A percentile compares a stretch with the other conserved stretches of the same genome.
phyloP scores from a whole-genome alignment of 495 filamentous ascomycete species.

The Tetracladium marchalianum region DNA sequence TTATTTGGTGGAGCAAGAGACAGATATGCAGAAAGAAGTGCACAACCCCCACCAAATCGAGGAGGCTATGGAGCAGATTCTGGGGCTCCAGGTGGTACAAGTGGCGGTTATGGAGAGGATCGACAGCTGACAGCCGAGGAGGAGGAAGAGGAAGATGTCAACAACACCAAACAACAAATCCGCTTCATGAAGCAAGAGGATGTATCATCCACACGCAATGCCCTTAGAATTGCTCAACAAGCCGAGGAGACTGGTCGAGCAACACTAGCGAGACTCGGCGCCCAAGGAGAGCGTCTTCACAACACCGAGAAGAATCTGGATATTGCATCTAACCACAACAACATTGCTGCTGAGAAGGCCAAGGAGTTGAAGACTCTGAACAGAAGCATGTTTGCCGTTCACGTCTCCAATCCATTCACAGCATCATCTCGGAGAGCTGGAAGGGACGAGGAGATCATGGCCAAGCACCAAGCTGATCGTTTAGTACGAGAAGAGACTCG shows the following conservation, averaged over 20 bases:
- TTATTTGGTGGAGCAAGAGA: conserved; percentile 58
- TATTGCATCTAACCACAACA: conserved; percentile 54
- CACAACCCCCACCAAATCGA: conserved; percentile 17
- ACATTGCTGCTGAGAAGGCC: conserved; percentile 64
- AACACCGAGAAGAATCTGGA: conserved; percentile 71
- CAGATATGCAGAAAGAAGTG: conserved; percentile 33
- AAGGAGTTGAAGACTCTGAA: conserved; percentile 68
- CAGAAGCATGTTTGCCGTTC: conserved; percentile 73
- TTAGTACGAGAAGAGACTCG: conserved; percentile 57
- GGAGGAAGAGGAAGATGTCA: conserved; percentile 58
- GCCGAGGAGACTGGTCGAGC: conserved; percentile 61
- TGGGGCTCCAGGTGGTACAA: conserved; percentile 33
- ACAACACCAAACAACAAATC: conserved; percentile 64
- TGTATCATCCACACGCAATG: conserved; percentile 60
- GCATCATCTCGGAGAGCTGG: conserved; percentile 43
- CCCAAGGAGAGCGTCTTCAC: conserved; percentile 67
- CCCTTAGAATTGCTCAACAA: conserved; percentile 53
- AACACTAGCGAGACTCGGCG: conserved; percentile 60
- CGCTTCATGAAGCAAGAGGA: conserved; percentile 66
- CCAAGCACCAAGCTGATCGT: conserved; percentile 56
- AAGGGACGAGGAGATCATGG: conserved; percentile 50
- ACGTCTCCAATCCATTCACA: conserved; percentile 67
- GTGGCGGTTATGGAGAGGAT: conserved; percentile 53
- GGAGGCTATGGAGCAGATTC: conserved; percentile 21
- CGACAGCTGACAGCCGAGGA: conserved; percentile 63